Evolutionary conservation across 2,329 filamentous ascomycete species (phyloP), one percentile per base, ranked within the genome.

Genomic region (Fusarium haematococcum): DNA sequence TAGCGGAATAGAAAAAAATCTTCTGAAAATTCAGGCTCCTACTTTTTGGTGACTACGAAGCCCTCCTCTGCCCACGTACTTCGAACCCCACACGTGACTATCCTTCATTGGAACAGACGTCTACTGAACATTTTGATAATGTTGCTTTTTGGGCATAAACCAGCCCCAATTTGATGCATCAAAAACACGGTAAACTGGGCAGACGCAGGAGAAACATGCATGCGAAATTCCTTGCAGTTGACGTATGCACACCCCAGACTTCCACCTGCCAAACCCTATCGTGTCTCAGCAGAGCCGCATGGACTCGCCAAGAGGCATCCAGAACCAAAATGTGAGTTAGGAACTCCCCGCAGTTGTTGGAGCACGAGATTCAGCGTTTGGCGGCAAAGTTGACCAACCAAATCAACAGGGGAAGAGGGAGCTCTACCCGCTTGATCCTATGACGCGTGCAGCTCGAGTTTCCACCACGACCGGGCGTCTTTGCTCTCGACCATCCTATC

Each of bases 101-200:
- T 20, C 0, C 2, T 32, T 32, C 1, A 1, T 14, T 20, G 11
- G n/a, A 54, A 20, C 25, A n/a, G 4, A 5, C 18, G 2, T 32
- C 18, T 30, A 3, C n/a, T n/a, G 6, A 14, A 13, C 18, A 7
- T 5, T 52, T 52, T 25, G 16, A 32, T 4, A 5, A n/a, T n/a
- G 18, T 2, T 20, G 6, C 3, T 11, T 7, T 13, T 7, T 2
- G 0, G 10, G 2, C 5, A 3, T 2, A 18, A 27, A 27, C 0
- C 30, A 20, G 3, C 2, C 4, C 2, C 27, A 13, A 6, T 20
- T 20, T 14, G 6, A 9, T 54, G 6, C 11, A 14, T 54, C 3
- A 13, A 14, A n/a, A 5, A 5, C 6, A 27, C 8, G 23, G 23
- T 3, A 48, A 48, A 52, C 25, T 14, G 18, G 6, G 11, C 10